These are phyloP conservation scores for Eudorina sp. DNA, from an alignment of 139 green algal genomes.

Conservation along the genomic window DNA sequence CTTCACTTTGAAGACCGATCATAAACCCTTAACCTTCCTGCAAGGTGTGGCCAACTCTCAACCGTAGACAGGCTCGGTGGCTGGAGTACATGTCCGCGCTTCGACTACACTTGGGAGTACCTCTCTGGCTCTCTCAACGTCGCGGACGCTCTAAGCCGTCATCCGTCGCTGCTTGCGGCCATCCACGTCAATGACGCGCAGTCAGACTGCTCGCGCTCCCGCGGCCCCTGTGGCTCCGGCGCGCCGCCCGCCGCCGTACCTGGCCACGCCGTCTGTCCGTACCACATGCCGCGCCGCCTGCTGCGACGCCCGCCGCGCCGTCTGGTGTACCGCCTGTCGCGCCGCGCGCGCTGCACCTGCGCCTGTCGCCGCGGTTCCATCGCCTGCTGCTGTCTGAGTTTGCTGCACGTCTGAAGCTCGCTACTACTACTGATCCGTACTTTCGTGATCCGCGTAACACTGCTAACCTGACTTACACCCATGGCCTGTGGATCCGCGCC, in stretches of 20 bases:
- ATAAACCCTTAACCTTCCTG: background rate
- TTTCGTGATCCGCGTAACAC: background rate
- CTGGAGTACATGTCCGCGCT: background rate
- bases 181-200: too few relatives aligned
- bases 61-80: slow-evolving; percentile 2
- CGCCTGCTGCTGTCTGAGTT: background rate
- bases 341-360: background rate
- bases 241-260: too few relatives aligned
- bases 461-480: background rate
- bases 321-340: too few relatives aligned
- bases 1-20: background rate
- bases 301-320: too few relatives aligned
- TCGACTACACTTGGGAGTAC: background rate
- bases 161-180: background rate
- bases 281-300: too few relatives aligned
- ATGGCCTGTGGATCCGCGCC: background rate
- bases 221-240: too few relatives aligned
- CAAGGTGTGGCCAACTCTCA: background rate
- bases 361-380: background rate
- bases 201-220: too few relatives aligned
- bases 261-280: too few relatives aligned
- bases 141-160: slow-evolving; percentile 15
- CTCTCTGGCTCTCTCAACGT: background rate
- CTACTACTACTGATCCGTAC: background rate
- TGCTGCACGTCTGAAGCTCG: background rate